A percentile compares a stretch with the other conserved stretches of the same genome.
Evolutionary conservation across 352 stramenopile species (phyloP).

Genomic region (Phytopythium montanum): DNA sequence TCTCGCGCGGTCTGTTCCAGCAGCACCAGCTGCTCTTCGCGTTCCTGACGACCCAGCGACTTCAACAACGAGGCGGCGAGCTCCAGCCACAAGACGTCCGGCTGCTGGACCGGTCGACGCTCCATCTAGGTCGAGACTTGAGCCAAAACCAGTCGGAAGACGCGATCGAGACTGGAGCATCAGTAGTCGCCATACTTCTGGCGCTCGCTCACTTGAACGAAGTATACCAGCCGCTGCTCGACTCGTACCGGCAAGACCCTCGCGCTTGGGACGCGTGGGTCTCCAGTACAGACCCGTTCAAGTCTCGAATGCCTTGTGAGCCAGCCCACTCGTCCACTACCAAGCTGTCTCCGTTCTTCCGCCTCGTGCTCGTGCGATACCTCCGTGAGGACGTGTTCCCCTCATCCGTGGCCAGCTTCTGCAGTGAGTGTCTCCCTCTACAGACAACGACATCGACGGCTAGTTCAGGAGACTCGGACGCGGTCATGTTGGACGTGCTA

Average conservation of each 20-base stretch:
- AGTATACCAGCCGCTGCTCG: slow-evolving; percentile 27
- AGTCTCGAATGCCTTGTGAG: slow-evolving; percentile 25
- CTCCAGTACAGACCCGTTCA: slow-evolving; percentile 32
- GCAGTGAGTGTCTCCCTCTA: slow-evolving; percentile 31
- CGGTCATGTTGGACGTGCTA: slow-evolving; percentile 45
- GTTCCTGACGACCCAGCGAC: slow-evolving; percentile 46
- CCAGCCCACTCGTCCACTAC: slow-evolving; percentile 1
- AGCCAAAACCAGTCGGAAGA: slow-evolving; percentile 3
- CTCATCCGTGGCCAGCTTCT: slow-evolving; percentile 30
- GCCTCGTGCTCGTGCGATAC: slow-evolving; percentile 58
- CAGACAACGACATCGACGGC: slow-evolving; percentile 10
- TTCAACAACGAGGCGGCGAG: slow-evolving; percentile 41
- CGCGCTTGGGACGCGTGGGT: slow-evolving; percentile 40
- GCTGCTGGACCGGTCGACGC: slow-evolving; percentile 24
- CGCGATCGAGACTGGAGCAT: neutral
- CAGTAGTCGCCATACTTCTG: slow-evolving; percentile 20
- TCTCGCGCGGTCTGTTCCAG: slow-evolving; percentile 68
- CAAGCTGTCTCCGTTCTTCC: slow-evolving; percentile 33
- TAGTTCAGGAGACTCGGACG: neutral
- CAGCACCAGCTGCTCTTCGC: slow-evolving; percentile 64
- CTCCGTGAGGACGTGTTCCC: slow-evolving; percentile 50
- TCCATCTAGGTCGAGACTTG: slow-evolving; percentile 9
- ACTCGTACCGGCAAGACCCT: slow-evolving; percentile 42
- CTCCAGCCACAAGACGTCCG: slow-evolving; percentile 31
- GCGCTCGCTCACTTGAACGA: slow-evolving; percentile 17